Percentiles rank a stretch among this genome's conserved stretches.
phyloP scores from a whole-genome alignment of 176 grass and related monocot species.

The Otatea glauca region DNA sequence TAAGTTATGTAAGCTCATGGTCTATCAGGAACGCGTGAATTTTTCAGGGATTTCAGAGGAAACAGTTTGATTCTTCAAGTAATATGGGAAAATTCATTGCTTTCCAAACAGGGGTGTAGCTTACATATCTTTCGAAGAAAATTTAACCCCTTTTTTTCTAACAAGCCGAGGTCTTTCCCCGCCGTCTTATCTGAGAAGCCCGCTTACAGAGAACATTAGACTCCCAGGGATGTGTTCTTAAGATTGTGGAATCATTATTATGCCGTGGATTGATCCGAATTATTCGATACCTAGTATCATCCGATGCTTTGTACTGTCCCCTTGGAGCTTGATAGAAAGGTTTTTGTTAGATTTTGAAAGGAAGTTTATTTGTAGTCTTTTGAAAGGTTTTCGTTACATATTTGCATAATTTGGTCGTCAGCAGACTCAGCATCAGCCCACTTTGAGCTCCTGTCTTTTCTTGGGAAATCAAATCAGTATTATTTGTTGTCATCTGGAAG shows the following conservation, averaged over 20 bases:
- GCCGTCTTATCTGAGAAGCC: neutral
- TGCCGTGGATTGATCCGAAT: neutral
- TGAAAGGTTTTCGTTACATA: neutral
- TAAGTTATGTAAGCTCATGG: too few species aligned
- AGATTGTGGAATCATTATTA: neutral
- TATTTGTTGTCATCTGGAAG: conserved; percentile 12
- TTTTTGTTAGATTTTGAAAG: neutral
- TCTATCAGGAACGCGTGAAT: too few species aligned
- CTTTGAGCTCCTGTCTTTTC: neutral
- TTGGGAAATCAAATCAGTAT: neutral
- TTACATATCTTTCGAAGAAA: neutral
- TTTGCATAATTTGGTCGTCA: neutral
- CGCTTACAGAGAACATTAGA: neutral
- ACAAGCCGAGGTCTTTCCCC: neutral
- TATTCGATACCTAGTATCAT: neutral
- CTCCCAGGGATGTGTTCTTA: neutral
- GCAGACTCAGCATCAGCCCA: neutral
- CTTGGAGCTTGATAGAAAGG: neutral
- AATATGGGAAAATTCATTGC: too few species aligned
- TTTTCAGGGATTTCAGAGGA: too few species aligned
- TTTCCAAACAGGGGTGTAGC: too few species aligned
- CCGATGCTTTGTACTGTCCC: neutral
- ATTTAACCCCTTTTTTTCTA: neutral
- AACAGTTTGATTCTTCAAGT: too few species aligned
- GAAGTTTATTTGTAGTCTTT: neutral